Base-by-base conservation (phyloP, 495 filamentous ascomycete species). In the Xylaria intraflava region DNA sequence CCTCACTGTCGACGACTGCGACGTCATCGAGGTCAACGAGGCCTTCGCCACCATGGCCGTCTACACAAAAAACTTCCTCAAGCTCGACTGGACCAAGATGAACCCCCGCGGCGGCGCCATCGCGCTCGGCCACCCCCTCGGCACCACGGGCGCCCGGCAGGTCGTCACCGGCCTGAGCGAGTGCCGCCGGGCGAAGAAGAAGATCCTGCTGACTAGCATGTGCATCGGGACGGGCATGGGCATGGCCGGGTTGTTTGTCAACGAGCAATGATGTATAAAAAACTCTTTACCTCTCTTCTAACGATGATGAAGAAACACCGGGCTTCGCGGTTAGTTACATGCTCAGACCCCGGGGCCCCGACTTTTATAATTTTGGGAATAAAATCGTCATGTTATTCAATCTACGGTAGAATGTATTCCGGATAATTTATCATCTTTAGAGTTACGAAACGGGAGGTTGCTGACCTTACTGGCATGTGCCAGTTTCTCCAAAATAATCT, bases 21-120 rank as follows among this genome's bases (percentile, higher is more conserved):
- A 98, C 60, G 78, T 98, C 41, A 81, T 88, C 58, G 93, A 98
- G 78, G 72, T 98, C 63, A 98, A 98, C 71, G 93, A 98, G 80
- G 93, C 93, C 1, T 98, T 98, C 59, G 93, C 92, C 23, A 89
- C 84, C 26, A 98, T 98, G 92, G 91, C 88, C 1, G 90, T 96
- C 2, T 98, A 96, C 78, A 95, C 90, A 72, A 66, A 86, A 17
- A 77, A 92, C 51, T 82, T 77, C 51, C 78, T 96, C 29, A 83
- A 83, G 31, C 71, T 96, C 40, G 87, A 93, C 57, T 82, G 78
- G 55, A 72, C 80, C 62, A 96, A 96, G 81, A 81, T 97, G 73
- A 97, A 96, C 76, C 84, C 87, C 12, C 77, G 89, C 40, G 88
- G 88, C 48, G 88, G 88, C 56, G 88, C 88, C 49, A 78, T 80